Evolutionary conservation across 305 asterid species (phyloP).

Genomic region (Stenogyne calaminthoides): DNA sequence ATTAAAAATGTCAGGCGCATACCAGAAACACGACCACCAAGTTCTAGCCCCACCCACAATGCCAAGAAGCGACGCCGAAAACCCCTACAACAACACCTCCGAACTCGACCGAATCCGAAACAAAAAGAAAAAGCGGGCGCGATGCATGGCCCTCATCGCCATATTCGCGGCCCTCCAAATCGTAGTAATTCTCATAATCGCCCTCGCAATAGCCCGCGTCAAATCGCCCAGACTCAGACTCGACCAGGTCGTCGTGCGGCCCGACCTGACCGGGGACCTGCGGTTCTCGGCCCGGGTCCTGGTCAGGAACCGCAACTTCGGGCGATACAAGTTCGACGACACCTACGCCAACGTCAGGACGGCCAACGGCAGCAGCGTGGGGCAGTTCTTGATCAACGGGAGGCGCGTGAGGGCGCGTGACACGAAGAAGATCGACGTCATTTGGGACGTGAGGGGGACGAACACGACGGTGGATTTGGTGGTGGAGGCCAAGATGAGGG

Average conservation of each 20-base stretch:
- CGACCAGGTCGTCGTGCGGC: conserved; percentile 14
- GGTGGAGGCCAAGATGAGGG: conserved; percentile 43
- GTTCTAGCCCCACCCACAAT: conserved; percentile 42
- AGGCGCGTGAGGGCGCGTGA: conserved; percentile 41
- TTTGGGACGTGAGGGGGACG: conserved; percentile 24
- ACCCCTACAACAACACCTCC: conserved; percentile 28
- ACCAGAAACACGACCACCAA: conserved; percentile 18
- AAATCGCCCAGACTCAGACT: conserved; percentile 40
- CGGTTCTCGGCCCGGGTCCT: conserved; percentile 29
- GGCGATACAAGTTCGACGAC: conserved; percentile 37
- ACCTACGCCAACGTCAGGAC: conserved; percentile 27
- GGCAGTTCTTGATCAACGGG: conserved; percentile 35
- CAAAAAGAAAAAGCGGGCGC: conserved; percentile 36
- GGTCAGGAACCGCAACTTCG: conserved; percentile 46
- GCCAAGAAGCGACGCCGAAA: conserved; percentile 52
- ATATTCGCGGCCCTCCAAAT: conserved; percentile 33
- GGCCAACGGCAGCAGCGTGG: neutral
- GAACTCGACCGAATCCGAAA: neutral
- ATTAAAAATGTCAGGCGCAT: neutral
- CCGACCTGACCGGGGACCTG: conserved; percentile 12
- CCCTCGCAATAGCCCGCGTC: conserved; percentile 33
- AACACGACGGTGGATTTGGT: conserved; percentile 21
- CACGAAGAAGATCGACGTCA: conserved; percentile 31
- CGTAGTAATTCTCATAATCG: conserved; percentile 30
- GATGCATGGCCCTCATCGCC: conserved; percentile 36